phyloP scores from a whole-genome alignment of 176 grass and related monocot species.

The Triticum turgidum region DNA sequence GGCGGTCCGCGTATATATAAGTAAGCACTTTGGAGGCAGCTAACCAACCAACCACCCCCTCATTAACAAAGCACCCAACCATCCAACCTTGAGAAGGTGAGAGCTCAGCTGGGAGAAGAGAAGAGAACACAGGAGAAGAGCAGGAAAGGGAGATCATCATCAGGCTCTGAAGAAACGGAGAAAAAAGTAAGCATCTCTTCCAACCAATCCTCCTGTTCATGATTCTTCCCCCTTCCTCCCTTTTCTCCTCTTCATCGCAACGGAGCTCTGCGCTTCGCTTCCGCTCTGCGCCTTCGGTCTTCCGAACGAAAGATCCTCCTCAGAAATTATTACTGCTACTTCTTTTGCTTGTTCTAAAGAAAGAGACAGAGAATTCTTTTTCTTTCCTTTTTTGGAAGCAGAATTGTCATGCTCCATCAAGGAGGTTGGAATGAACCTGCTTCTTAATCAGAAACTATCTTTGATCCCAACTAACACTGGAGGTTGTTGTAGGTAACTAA shows the following conservation, averaged over 20 bases:
- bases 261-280: neutral
- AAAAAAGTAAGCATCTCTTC: neutral
- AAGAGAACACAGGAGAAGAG: neutral
- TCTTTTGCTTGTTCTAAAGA: neutral
- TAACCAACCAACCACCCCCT: constrained; percentile 25
- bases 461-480: constrained; percentile 10
- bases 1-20: constrained; percentile 17
- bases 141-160: too few species aligned
- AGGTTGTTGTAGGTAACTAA: constrained; percentile 41
- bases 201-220: neutral
- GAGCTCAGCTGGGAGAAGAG: neutral
- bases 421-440: neutral
- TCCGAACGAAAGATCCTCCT: neutral
- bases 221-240: neutral
- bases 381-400: neutral
- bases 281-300: neutral
- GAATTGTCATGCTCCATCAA: neutral
- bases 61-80: constrained; percentile 29
- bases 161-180: neutral
- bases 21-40: neutral
- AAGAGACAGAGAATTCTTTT: neutral
- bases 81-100: constrained; percentile 25
- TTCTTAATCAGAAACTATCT: constrained; percentile 15
- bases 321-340: neutral
- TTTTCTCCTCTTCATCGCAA: neutral